Evolutionary conservation across 2,329 filamentous ascomycete genomes (phyloP).

Genomic region (Clarireedia paspali): DNA sequence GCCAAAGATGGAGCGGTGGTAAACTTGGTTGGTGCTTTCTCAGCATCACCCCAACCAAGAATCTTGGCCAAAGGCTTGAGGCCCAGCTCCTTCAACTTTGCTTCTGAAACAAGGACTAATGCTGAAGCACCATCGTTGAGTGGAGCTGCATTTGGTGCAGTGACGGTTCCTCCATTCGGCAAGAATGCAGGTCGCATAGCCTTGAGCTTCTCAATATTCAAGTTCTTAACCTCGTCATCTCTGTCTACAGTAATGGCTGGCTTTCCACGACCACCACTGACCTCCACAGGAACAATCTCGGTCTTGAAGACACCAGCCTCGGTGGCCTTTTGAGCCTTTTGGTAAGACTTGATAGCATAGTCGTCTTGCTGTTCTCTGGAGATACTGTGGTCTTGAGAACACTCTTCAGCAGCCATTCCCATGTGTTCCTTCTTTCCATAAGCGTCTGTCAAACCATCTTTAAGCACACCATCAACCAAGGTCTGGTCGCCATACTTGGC

Average conservation of each 20-base stretch:
- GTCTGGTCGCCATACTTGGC: slow-evolving; percentile 76
- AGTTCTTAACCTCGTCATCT: slow-evolving; percentile 95
- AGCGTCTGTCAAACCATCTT: slow-evolving; percentile 90
- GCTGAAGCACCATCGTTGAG: slow-evolving; percentile 93
- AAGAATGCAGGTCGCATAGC: slow-evolving; percentile 79
- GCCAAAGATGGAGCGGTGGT: slow-evolving; percentile 89
- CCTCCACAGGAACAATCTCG: slow-evolving; percentile 86
- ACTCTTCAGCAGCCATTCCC: slow-evolving; percentile 89
- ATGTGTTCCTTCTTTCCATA: slow-evolving; percentile 93
- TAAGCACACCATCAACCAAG: slow-evolving; percentile 82
- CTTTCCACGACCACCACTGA: slow-evolving; percentile 85
- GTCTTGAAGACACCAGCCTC: slow-evolving; percentile 71
- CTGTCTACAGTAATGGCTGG: slow-evolving; percentile 70
- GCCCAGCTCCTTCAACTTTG: slow-evolving; percentile 83
- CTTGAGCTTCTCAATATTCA: slow-evolving; percentile 76
- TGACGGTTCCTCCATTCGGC: slow-evolving; percentile 77
- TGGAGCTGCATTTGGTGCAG: slow-evolving; percentile 91
- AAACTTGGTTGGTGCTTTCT: slow-evolving; percentile 86
- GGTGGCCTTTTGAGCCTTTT: slow-evolving; percentile 83
- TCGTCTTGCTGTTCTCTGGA: slow-evolving; percentile 83
- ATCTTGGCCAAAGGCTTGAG: slow-evolving; percentile 95
- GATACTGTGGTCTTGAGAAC: slow-evolving; percentile 75
- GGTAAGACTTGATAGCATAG: slow-evolving; percentile 91
- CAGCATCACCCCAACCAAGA: slow-evolving; percentile 93
- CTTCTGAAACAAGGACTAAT: slow-evolving; percentile 87